Evolutionary conservation across 371 early-diverging fungal genomes (phyloP).

Genomic region (Apophysomyces variabilis): DNA sequence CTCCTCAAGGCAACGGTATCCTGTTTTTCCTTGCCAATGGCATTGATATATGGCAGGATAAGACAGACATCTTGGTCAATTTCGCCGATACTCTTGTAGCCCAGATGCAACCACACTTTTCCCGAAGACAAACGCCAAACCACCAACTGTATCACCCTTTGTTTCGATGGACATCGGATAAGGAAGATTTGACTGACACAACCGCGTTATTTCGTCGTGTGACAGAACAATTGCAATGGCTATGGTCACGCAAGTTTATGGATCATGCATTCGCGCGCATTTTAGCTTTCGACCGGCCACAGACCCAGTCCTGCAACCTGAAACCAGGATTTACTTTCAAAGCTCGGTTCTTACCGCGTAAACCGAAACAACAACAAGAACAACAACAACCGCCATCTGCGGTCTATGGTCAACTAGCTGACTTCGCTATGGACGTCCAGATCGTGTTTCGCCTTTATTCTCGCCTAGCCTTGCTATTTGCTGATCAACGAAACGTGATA

Average conservation of each 20-base stretch:
- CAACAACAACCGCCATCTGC: constrained; percentile 4
- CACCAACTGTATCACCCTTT: constrained; percentile 65
- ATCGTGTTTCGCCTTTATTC: constrained; percentile 59
- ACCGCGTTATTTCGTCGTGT: constrained; percentile 47
- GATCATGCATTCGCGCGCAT: constrained; percentile 45
- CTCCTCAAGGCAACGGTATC: constrained; percentile 50
- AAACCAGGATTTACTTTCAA: constrained; percentile 10
- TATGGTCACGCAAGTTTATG: constrained; percentile 66
- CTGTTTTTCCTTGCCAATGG: constrained; percentile 65
- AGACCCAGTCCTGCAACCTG: constrained; percentile 2
- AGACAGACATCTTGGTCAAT: constrained; percentile 26
- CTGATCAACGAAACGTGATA: constrained; percentile 55
- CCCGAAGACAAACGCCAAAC: constrained; percentile 45
- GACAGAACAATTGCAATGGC: constrained; percentile 54
- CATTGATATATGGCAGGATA: constrained; percentile 39
- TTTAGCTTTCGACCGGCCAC: constrained; percentile 24
- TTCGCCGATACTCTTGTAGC: constrained; percentile 34
- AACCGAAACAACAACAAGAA: constrained; percentile 12
- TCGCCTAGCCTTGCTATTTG: constrained; percentile 46
- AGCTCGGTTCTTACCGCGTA: not conserved
- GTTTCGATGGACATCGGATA: constrained; percentile 63
- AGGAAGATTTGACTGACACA: constrained; percentile 46
- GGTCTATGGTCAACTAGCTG: constrained; percentile 14
- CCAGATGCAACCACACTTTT: constrained; percentile 47
- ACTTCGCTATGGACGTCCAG: constrained; percentile 56